Base-by-base conservation (phyloP, 306 rosid species). In the Glycine latifolia region DNA sequence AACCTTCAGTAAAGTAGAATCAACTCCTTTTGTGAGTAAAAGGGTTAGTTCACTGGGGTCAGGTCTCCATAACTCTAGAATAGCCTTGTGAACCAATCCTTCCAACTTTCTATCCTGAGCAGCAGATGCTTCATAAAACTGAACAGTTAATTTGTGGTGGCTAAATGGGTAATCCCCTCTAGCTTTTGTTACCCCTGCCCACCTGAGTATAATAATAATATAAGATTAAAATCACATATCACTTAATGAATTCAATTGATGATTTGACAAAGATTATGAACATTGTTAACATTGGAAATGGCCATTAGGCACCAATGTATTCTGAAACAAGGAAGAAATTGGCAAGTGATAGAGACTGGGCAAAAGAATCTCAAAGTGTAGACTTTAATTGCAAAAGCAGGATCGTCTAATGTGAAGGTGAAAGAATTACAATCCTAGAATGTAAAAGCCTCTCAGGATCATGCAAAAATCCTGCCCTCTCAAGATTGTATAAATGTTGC, bases 131-230 rank as follows among this genome's bases (percentile, higher is more conserved):
- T 95, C 99, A 84, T 93, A 95, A 84, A 95, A 93, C 75, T 93
- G 98, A 82, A 93, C 99, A 66, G 98, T 93, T 87, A 95, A 91
- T 87, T 95, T 95, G 87, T 95, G 99, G 89, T 95, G 99, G 89
- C 99, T 95, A 89, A 95, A 95, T 60, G 99, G 99, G 85, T 95
- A 95, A 85, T 95, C 99, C 72, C 98, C 99, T 87, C 98, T 89
- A 82, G 98, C 98, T 76, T 86, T 91, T 81, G 97, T 91, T 75
- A 95, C 97, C 81, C 97, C 98, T 3, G 93, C 83, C 99, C 99
- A 95, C 89, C 99, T 95, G 94, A 62, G 90, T 49, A 59, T 14
- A 59, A 70, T 4, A 39, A 39, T 39, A 39, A 39, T 9, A 78
- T 81, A 82, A 52, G 80, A 78, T 77, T 77, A 56, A 10, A 66